These are phyloP conservation scores for Colletotrichum tropicale DNA, from an alignment of 2,329 filamentous ascomycete species.

Conservation along the genomic window DNA sequence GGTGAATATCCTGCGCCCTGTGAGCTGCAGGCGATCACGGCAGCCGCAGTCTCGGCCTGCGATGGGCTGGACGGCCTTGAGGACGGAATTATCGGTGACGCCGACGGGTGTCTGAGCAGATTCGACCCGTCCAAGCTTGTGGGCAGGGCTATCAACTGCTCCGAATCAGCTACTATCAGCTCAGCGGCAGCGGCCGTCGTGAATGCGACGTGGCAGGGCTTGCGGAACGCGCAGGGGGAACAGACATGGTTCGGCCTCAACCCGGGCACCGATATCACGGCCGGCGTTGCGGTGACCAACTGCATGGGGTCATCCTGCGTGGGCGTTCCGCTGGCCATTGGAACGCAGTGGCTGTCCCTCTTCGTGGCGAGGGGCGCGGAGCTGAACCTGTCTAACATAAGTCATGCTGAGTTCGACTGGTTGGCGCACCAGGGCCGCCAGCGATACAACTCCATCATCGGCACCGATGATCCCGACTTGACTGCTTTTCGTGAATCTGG, in stretches of 20 bases:
- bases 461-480: constrained; percentile 32
- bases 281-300: neutral
- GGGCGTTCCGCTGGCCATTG: neutral
- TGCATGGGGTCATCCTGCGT: neutral
- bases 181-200: constrained; percentile 17
- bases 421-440: neutral
- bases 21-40: constrained; percentile 34
- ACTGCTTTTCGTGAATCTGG: constrained; percentile 33
- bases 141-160: neutral
- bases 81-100: constrained; percentile 49
- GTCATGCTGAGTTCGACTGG: constrained; percentile 18
- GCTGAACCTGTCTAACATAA: constrained; percentile 23
- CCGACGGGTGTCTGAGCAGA: neutral
- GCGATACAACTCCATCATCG: constrained; percentile 23
- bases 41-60: constrained; percentile 48
- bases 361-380: constrained; percentile 31
- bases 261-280: constrained; percentile 16
- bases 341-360: constrained; percentile 24
- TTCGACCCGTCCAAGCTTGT: neutral
- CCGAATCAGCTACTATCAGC: neutral
- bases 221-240: neutral
- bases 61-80: constrained; percentile 50
- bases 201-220: constrained; percentile 22
- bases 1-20: constrained; percentile 1
- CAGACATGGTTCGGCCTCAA: constrained; percentile 6